Evolutionary conservation across 306 rosid genomes (phyloP).

Genomic region (Acacia acuminata): DNA sequence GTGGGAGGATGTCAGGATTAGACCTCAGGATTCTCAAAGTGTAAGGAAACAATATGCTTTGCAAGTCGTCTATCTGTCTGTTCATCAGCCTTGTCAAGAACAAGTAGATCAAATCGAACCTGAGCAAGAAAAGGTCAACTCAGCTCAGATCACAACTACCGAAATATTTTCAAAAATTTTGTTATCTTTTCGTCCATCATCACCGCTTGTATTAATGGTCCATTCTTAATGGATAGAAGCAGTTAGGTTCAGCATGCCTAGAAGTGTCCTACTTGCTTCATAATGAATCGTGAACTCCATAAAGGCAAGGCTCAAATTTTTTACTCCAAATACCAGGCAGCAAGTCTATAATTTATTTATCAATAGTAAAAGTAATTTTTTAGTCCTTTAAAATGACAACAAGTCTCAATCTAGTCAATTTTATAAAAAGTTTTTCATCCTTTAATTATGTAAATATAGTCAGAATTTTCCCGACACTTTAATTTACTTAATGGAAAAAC

Average conservation of each 20-base stretch:
- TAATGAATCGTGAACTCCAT: background rate
- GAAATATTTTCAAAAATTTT: background rate
- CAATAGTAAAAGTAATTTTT: background rate
- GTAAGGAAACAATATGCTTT: constrained; percentile 67
- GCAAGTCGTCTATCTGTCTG: constrained; percentile 76
- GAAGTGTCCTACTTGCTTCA: background rate
- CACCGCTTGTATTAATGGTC: background rate
- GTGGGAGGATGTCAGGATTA: constrained; percentile 26
- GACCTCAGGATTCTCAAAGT: constrained; percentile 67
- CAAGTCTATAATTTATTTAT: constrained; percentile 25
- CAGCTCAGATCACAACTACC: background rate
- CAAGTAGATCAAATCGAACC: constrained; percentile 74
- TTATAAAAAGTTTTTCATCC: background rate
- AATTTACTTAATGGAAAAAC: background rate
- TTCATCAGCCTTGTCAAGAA: constrained; percentile 79
- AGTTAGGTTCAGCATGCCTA: background rate
- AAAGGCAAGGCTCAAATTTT: constrained; percentile 11
- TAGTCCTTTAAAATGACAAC: no score
- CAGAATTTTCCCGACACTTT: background rate
- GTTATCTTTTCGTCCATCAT: background rate
- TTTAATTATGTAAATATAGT: background rate
- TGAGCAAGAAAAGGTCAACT: constrained; percentile 24
- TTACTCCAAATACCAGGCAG: background rate
- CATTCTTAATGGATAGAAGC: background rate
- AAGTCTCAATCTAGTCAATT: background rate